phyloP scores from a whole-genome alignment of 441 rosid species.

The Populus hybrid region DNA sequence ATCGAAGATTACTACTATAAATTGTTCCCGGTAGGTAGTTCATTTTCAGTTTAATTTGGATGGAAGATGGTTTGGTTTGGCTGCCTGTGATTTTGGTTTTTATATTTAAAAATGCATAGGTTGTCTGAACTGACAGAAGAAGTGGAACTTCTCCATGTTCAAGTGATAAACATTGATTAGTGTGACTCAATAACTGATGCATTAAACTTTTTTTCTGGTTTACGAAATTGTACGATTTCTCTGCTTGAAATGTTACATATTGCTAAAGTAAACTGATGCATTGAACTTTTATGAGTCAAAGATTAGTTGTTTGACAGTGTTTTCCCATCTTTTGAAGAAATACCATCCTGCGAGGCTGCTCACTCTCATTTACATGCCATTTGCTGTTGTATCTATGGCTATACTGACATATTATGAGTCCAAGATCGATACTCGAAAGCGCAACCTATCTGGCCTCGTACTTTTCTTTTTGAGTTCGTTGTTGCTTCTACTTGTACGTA shows the following conservation, averaged over 20 bases:
- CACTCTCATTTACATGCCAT: constrained; percentile 71
- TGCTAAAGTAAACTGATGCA: background rate
- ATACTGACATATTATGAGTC: constrained; percentile 57
- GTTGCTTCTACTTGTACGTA: constrained; percentile 63
- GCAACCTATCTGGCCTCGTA: constrained; percentile 53
- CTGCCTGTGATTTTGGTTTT: background rate
- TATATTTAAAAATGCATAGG: background rate
- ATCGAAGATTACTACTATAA: constrained; percentile 69
- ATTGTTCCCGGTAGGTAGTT: constrained; percentile 46
- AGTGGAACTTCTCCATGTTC: background rate
- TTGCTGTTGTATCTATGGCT: constrained; percentile 54
- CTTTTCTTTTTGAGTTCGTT: constrained; percentile 55
- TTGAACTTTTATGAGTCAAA: background rate
- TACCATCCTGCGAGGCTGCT: constrained; percentile 88
- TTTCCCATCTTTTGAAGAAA: constrained; percentile 30
- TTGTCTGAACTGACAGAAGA: background rate
- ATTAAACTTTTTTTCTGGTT: background rate
- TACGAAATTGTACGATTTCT: background rate
- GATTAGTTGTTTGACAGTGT: background rate
- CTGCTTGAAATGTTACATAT: background rate
- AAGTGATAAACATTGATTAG: background rate
- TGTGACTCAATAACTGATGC: background rate
- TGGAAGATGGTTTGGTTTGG: background rate
- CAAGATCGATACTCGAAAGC: constrained; percentile 47
- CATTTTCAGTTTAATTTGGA: background rate